Evolutionary conservation across 441 rosid species (phyloP), one percentile per base, ranked within the genome.

Genomic region (Gossypium schwendimanii): DNA sequence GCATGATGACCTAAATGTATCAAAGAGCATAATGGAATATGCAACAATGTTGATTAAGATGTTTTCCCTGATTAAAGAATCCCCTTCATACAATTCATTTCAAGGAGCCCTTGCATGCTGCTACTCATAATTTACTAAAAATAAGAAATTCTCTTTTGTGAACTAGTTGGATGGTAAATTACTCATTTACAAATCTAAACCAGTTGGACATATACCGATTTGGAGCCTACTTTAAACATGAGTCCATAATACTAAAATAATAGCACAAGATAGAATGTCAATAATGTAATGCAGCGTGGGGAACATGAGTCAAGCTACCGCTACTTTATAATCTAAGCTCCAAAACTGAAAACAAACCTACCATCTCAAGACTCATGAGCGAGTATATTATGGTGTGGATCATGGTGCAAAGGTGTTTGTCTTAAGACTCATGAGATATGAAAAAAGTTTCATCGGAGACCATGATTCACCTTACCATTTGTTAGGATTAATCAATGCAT

Each of bases 371-470:
- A 31, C 36, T 31, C 36, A 31, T 92, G 98, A 44, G 97, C 91
- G 71, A 94, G 89, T 72, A 94, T 81, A 78, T 94, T 94, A 81
- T 92, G 98, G 84, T 92, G 98, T 15, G 98, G 98, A 79, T 94
- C 98, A 82, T 94, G 97, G 78, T 94, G 3, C 44, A 12, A 49
- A 67, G 31, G 28, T 11, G 20, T 20, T 63, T 11, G 17, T 24
- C 59, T 66, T 28, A 24, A 49, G 59, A 20, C n/a, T 24, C 21
- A 1, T n/a, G 36, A 45, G 55, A 20, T 14, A 24, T 45, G 14
- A 23, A 47, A n/a, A 18, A 11, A 66, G 9, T 14, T 64, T 14
- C 54, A 64, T 14, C 21, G 1, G 12, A 31, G 36, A 65, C 39
- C 6, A 7, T 0, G n/a, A 65, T 65, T 65, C 18, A 14, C 1